Evolutionary conservation across 768 basidiomycete genomes (phyloP), one percentile per base, ranked within the genome.

Genomic region (Calvatia gigantea): DNA sequence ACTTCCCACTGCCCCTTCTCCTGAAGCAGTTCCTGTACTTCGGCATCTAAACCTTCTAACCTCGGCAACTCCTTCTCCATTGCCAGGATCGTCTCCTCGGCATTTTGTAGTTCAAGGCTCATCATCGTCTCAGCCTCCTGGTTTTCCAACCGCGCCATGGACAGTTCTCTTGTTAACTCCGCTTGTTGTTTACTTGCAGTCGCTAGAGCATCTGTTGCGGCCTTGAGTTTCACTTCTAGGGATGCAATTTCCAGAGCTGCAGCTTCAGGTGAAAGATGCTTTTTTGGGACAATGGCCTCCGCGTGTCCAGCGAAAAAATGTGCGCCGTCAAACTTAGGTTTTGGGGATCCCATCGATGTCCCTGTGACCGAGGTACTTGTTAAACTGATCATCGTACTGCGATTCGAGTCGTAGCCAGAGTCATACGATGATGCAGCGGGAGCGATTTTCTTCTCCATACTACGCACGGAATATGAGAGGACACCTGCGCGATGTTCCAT

Each of bases 271-370:
- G 75, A 73, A 38, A 75, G 68, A 28, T 73, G 72, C 38, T 71
- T 63, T 42, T 67, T 70, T 0, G 88, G 89, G 0, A 87, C 72
- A 15, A 88, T 71, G 4, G 89, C 80, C 41, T 84, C 79, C 3
- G 80, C 83, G 60, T 93, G 88, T 0, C 92, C 91, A 0, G 93
- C 89, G 60, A 93, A 93, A 51, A 94, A 75, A 71, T 93, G 91
- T 0, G 87, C 83, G 11, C 90, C 90, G 51, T 91, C 89, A 65
- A 94, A 94, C 35, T 82, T 83, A 38, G 74, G 76, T n/a, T 77
- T 71, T 4, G 81, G 71, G 11, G 77, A 69, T 1, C 73, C 69
- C 12, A 69, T 58, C 42, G 76, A 78, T 25, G 75, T 71, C 19
- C 71, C 69, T 25, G 77, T 76, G 15, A 60, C 57, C 44, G 63